Evolutionary conservation across 2,329 filamentous ascomycete genomes (phyloP).

Genomic region (Cryphonectria japonica): DNA sequence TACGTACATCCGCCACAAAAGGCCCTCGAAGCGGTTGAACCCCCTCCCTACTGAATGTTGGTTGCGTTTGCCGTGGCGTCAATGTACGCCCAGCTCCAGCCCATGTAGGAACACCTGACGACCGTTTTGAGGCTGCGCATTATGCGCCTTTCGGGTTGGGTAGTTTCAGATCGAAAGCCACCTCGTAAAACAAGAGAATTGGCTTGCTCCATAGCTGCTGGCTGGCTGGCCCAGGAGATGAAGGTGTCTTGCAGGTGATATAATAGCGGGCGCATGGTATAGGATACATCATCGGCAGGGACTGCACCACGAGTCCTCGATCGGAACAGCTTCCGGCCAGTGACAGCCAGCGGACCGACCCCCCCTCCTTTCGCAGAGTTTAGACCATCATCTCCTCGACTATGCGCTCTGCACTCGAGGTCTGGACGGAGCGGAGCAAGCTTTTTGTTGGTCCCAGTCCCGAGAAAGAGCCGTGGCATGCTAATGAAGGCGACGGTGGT

Average conservation of each 20-base stretch:
- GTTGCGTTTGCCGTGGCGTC: background rate
- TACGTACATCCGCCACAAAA: background rate
- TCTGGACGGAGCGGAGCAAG: background rate
- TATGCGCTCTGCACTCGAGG: background rate
- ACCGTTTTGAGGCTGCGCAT: slow-evolving; percentile 6
- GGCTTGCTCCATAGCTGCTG: slow-evolving; percentile 8
- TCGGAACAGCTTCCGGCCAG: slow-evolving; percentile 8
- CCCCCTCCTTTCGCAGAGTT: background rate
- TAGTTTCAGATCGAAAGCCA: slow-evolving; percentile 24
- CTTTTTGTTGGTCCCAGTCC: background rate
- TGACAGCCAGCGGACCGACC: background rate
- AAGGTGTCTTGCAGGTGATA: background rate
- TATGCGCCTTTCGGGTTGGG: slow-evolving; percentile 15
- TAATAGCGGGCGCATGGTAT: background rate
- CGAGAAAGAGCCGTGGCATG: background rate
- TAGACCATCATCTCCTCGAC: background rate
- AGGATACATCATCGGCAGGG: slow-evolving; percentile 35
- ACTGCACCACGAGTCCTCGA: slow-evolving; percentile 36
- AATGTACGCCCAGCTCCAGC: background rate
- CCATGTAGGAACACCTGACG: background rate
- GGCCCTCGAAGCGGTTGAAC: background rate
- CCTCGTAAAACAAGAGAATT: slow-evolving; percentile 1
- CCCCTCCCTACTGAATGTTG: background rate
- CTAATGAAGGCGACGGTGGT: background rate
- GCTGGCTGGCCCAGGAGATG: background rate